Percentiles rank a stretch among this genome's conserved stretches.
Evolutionary conservation across 192 early-diverging fungal species (phyloP).

Genomic region (Coemansia sp.): DNA sequence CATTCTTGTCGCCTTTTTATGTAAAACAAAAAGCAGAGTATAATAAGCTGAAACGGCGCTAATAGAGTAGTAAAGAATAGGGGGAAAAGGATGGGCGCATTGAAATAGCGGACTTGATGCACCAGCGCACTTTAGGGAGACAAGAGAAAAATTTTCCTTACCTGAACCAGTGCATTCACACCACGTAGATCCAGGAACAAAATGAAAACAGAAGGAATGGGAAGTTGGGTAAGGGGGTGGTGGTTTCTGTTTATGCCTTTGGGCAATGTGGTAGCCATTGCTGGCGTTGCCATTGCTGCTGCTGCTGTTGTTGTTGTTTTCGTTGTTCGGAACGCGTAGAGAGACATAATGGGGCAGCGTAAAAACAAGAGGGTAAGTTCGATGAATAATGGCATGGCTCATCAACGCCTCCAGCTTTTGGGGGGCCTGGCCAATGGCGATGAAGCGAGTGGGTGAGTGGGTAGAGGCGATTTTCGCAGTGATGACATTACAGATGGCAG

Average conservation of each 20-base stretch:
- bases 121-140: too few species aligned
- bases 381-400: slow-evolving; percentile 11
- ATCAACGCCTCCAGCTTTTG: neutral
- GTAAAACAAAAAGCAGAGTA: too few species aligned
- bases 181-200: neutral
- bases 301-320: neutral
- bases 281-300: neutral
- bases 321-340: neutral
- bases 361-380: neutral
- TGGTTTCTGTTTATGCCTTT: too few species aligned
- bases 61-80: too few species aligned
- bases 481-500: slow-evolving; percentile 5
- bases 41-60: too few species aligned
- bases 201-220: neutral
- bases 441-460: slow-evolving; percentile 9
- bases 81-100: too few species aligned
- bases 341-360: neutral
- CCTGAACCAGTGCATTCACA: neutral
- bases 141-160: neutral
- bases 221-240: too few species aligned
- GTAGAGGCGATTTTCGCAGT: neutral
- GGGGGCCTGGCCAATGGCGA: slow-evolving; percentile 11
- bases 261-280: too few species aligned
- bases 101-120: too few species aligned
- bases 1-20: too few species aligned